Evolutionary conservation across 2,329 filamentous ascomycete species (phyloP), one percentile per base, ranked within the genome.

Genomic region (Colletotrichum scovillei): DNA sequence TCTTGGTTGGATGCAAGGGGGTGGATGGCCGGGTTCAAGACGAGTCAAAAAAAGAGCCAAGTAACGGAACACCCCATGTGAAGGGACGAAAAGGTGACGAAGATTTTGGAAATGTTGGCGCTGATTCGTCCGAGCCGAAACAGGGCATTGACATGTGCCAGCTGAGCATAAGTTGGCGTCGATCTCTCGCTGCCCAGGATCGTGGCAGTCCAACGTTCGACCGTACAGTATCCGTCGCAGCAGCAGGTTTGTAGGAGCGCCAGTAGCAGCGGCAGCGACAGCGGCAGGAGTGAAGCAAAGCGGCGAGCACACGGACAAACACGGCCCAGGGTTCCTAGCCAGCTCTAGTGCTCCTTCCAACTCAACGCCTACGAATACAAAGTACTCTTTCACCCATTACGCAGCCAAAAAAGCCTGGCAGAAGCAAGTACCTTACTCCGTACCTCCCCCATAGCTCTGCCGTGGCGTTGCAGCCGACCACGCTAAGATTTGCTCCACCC

Each of bases 81-180:
- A 70, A 73, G 70, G 63, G 59, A 73, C 60, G 56, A 73, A 62
- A 11, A 63, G 60, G 60, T 70, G 70, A 70, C 67, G 60, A 73
- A 70, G 70, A 64, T 73, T 70, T 62, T 73, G 66, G 67, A 26
- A 9, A 32, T 14, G 57, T 38, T 70, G 55, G 60, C 67, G 70
- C 60, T 73, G 70, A 73, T 72, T 74, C 63, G 72, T 71, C 69
- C 63, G 63, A 53, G 68, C 22, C 68, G 63, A 74, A 72, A 72
- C 72, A 72, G 57, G 72, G 72, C 72, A 74, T 72, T 74, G 72
- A 74, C 70, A 73, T 73, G 70, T 73, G 70, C 67, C 70, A 70
- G 46, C 46, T 73, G 67, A 65, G 70, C 42, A 65, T 63, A 62
- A 32, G 57, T 67, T 56, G 68, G 32, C 26, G 55, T 67, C 63